phyloP scores from a whole-genome alignment of 805 yeast species.

The Millerozyma miso region DNA sequence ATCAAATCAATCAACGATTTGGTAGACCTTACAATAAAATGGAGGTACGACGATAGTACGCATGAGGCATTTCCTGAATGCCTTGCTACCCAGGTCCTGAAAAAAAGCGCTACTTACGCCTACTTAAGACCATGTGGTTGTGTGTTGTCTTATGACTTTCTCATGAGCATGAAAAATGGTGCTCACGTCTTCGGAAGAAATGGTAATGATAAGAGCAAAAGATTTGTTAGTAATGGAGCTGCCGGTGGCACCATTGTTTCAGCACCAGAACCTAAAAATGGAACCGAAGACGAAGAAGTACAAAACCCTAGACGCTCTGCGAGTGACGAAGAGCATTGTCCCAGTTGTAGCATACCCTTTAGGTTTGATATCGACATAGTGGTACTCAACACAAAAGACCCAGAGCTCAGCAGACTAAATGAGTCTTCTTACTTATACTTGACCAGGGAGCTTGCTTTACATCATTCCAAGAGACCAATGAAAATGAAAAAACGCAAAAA shows the following conservation, averaged over 20 bases:
- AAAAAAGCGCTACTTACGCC: conserved; percentile 13
- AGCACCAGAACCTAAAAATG: neutral
- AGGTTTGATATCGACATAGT: conserved; percentile 27
- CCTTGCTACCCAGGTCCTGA: conserved; percentile 24
- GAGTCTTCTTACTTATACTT: conserved; percentile 11
- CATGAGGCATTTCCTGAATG: conserved; percentile 20
- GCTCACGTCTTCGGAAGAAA: neutral
- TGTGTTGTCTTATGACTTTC: conserved; percentile 23
- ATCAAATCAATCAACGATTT: conserved; percentile 23
- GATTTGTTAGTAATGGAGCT: neutral
- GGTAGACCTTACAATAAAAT: conserved; percentile 18
- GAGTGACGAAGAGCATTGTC: conserved; percentile 18
- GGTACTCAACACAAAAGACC: conserved; percentile 21
- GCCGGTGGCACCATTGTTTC: neutral
- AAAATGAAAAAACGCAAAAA: conserved; percentile 7
- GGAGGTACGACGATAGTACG: conserved; percentile 10
- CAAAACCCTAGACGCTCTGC: conserved; percentile 8
- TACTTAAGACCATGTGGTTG: conserved; percentile 40
- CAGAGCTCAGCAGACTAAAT: conserved; percentile 9
- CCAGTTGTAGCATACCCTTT: conserved; percentile 24
- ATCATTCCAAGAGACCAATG: conserved; percentile 22
- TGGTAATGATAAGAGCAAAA: too few species aligned
- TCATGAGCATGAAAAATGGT: conserved; percentile 15
- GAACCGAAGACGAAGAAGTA: neutral
- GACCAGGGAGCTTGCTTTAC: conserved; percentile 9